phyloP scores from a whole-genome alignment of 345 rosid species.

The Salix udensis region DNA sequence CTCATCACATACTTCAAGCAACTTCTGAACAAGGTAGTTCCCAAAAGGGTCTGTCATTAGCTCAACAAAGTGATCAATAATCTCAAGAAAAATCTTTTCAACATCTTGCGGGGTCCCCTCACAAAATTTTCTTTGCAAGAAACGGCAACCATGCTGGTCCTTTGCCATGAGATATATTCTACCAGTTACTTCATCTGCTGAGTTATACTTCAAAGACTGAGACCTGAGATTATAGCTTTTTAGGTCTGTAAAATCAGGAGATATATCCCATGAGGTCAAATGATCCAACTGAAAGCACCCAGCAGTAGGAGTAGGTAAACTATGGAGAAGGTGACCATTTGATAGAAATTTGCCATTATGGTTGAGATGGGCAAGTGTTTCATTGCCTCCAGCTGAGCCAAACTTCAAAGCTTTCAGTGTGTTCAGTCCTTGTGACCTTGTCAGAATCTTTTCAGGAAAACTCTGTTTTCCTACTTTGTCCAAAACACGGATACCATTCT shows the following conservation, averaged over 20 bases:
- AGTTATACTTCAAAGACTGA: conserved; percentile 44
- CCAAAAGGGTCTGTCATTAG: conserved; percentile 78
- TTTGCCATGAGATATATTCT: conserved; percentile 61
- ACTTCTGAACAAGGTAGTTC: conserved; percentile 70
- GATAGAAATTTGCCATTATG: conserved; percentile 40
- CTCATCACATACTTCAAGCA: conserved; percentile 68
- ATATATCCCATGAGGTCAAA: conserved; percentile 35
- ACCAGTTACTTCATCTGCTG: conserved; percentile 52
- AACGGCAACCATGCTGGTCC: conserved; percentile 77
- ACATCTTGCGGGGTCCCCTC: conserved; percentile 56
- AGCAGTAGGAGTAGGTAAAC: conserved; percentile 28
- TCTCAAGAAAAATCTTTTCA: conserved; percentile 57
- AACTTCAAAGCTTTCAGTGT: conserved; percentile 45
- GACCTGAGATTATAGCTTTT: conserved; percentile 36
- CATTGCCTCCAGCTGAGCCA: conserved; percentile 43
- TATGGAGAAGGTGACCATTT: conserved; percentile 36
- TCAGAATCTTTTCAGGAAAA: conserved; percentile 59
- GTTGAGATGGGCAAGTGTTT: conserved; percentile 28
- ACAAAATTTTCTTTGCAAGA: conserved; percentile 59
- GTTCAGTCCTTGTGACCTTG: conserved; percentile 55
- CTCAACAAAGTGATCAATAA: conserved; percentile 60
- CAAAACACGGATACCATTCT: conserved; percentile 21
- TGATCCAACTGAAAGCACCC: conserved; percentile 37
- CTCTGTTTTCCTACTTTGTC: conserved; percentile 39
- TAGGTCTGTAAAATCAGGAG: conserved; percentile 24